phyloP scores from a whole-genome alignment of 768 basidiomycete genomes.

The Suillus tomentosus region DNA sequence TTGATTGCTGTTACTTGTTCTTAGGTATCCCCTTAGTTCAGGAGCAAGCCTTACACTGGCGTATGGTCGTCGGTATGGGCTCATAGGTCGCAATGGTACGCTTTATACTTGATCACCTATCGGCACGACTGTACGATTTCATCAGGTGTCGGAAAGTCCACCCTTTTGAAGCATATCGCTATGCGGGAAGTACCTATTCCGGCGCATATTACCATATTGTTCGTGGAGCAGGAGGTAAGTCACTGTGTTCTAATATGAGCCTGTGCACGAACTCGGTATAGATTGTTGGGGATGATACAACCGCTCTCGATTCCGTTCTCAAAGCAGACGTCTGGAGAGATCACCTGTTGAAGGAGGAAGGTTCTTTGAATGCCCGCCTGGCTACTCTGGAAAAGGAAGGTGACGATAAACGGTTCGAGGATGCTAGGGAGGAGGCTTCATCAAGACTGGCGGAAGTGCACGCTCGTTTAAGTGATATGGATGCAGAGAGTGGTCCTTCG shows the following conservation, averaged over 20 bases:
- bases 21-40: constrained; percentile 47
- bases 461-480: constrained; percentile 91
- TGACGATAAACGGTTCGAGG: constrained; percentile 80
- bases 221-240: constrained; percentile 94
- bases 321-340: constrained; percentile 99
- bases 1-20: not conserved
- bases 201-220: constrained; percentile 92
- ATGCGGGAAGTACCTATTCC: constrained; percentile 95
- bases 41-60: constrained; percentile 87
- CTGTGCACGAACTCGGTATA: constrained; percentile 30
- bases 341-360: constrained; percentile 85
- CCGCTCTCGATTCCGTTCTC: constrained; percentile 91
- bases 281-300: constrained; percentile 93
- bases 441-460: constrained; percentile 88
- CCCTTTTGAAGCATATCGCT: constrained; percentile 90
- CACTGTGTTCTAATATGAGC: not conserved
- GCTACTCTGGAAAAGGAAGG: constrained; percentile 70
- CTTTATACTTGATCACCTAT: not conserved
- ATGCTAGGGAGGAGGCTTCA: constrained; percentile 83
- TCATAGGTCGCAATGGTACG: constrained; percentile 85
- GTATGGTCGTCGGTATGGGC: constrained; percentile 85
- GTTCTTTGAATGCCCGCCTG: constrained; percentile 69
- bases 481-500: constrained; percentile 96
- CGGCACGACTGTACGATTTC: constrained; percentile 4
- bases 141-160: constrained; percentile 93